These are phyloP conservation scores for Aureobasidium sp. DNA, from an alignment of 2,329 filamentous ascomycete species.

Conservation along the genomic window DNA sequence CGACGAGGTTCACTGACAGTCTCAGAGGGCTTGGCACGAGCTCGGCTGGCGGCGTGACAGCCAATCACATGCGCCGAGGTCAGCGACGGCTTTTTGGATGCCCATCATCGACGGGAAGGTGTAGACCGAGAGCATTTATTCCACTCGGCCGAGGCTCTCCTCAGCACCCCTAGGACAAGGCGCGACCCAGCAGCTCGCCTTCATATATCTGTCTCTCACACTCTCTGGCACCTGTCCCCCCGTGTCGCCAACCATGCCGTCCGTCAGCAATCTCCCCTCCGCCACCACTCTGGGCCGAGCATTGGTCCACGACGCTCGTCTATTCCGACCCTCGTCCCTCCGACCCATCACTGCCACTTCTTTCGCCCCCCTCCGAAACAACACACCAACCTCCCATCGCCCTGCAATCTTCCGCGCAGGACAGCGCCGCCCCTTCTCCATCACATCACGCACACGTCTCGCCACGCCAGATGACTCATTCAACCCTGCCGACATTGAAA, in stretches of 20 bases:
- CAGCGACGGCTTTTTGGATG: neutral
- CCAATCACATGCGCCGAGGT: slow-evolving; percentile 8
- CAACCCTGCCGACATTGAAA: slow-evolving; percentile 54
- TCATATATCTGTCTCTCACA: neutral
- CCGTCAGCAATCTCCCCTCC: neutral
- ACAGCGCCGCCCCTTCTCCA: slow-evolving; percentile 27
- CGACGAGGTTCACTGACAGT: neutral
- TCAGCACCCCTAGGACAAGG: neutral
- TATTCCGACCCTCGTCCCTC: neutral
- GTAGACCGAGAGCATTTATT: neutral
- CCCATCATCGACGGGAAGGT: neutral
- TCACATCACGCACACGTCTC: slow-evolving; percentile 23
- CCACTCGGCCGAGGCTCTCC: slow-evolving; percentile 5
- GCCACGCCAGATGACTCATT: slow-evolving; percentile 34
- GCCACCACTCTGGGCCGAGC: slow-evolving; percentile 6
- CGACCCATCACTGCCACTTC: slow-evolving; percentile 15
- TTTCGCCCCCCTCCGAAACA: neutral
- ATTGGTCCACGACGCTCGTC: slow-evolving; percentile 8
- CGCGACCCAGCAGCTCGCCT: neutral
- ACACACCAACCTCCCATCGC: slow-evolving; percentile 19
- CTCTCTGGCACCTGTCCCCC: too few relatives aligned
- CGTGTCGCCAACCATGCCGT: neutral
- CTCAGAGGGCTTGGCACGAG: neutral
- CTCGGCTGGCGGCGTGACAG: neutral
- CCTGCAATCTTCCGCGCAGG: slow-evolving; percentile 28